Evolutionary conservation across 768 basidiomycete genomes (phyloP).

Genomic region (Agaricus sinodeliciosus): DNA sequence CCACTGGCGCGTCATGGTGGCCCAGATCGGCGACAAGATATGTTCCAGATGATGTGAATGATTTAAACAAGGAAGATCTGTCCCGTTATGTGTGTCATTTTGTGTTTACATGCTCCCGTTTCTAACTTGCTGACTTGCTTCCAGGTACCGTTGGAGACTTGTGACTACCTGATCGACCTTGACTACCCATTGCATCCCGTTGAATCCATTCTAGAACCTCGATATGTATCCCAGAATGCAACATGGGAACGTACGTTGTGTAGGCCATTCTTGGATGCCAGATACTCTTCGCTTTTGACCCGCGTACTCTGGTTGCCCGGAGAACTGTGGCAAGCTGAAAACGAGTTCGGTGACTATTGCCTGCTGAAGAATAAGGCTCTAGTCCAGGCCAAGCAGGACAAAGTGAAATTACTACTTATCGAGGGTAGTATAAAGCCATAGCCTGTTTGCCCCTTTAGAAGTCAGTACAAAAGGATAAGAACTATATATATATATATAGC

Average conservation of each 20-base stretch:
- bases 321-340: conserved; percentile 54
- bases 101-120: conserved; percentile 4
- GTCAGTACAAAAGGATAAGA: not conserved
- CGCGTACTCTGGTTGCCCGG: conserved; percentile 80
- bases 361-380: conserved; percentile 59
- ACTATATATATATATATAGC: not conserved
- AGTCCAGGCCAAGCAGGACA: conserved; percentile 29
- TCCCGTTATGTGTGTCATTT: conserved; percentile 62
- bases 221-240: conserved; percentile 57
- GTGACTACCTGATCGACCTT: conserved; percentile 88
- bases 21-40: conserved; percentile 54
- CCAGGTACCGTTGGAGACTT: conserved; percentile 64
- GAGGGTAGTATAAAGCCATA: conserved; percentile 5
- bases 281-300: conserved; percentile 64
- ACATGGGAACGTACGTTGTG: conserved; percentile 85
- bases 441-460: not conserved
- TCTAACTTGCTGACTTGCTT: not conserved
- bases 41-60: conserved; percentile 70
- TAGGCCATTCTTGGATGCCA: conserved; percentile 76
- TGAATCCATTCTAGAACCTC: conserved; percentile 60
- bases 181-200: conserved; percentile 72
- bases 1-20: conserved; percentile 30
- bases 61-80: conserved; percentile 74
- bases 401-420: conserved; percentile 15
- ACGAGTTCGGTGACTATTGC: conserved; percentile 89